phyloP scores from a whole-genome alignment of 176 grass and related monocot species.

The Oryza nivara region DNA sequence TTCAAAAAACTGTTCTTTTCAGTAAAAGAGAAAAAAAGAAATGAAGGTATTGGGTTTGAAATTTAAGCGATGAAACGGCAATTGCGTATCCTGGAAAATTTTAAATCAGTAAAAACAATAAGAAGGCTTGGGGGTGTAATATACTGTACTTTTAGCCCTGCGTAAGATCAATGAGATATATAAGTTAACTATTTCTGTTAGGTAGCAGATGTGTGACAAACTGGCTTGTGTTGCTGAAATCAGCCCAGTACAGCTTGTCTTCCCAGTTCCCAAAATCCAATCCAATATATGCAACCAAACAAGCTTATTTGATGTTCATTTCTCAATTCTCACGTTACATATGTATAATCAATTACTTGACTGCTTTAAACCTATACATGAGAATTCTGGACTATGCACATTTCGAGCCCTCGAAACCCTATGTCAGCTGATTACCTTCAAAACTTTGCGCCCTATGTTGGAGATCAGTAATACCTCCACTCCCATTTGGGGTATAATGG shows the following conservation, averaged over 20 bases:
- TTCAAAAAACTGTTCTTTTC: not conserved
- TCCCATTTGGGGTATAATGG: slow-evolving; percentile 44
- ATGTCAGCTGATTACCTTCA: slow-evolving; percentile 44
- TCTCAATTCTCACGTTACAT: slow-evolving; percentile 47
- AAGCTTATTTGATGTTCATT: slow-evolving; percentile 32
- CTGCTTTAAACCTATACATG: slow-evolving; percentile 46
- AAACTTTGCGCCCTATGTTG: slow-evolving; percentile 38
- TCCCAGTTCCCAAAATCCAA: not conserved
- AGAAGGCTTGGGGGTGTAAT: not conserved
- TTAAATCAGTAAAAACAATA: not conserved
- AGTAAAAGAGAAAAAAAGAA: not conserved
- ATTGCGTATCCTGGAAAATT: not conserved
- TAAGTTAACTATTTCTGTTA: no score
- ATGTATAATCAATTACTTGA: slow-evolving; percentile 29
- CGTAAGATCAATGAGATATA: not conserved
- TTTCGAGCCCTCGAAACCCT: slow-evolving; percentile 39
- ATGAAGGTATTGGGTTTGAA: not conserved
- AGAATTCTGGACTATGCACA: slow-evolving; percentile 43
- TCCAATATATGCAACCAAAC: slow-evolving; percentile 3
- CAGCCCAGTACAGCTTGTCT: not conserved
- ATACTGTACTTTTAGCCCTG: not conserved
- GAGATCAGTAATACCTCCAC: slow-evolving; percentile 35
- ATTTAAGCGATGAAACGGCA: slow-evolving; percentile 1
- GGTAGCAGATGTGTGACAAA: not conserved
- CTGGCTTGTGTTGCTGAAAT: not conserved